phyloP scores from a whole-genome alignment of 345 rosid species.

The Arabis hirsuta region DNA sequence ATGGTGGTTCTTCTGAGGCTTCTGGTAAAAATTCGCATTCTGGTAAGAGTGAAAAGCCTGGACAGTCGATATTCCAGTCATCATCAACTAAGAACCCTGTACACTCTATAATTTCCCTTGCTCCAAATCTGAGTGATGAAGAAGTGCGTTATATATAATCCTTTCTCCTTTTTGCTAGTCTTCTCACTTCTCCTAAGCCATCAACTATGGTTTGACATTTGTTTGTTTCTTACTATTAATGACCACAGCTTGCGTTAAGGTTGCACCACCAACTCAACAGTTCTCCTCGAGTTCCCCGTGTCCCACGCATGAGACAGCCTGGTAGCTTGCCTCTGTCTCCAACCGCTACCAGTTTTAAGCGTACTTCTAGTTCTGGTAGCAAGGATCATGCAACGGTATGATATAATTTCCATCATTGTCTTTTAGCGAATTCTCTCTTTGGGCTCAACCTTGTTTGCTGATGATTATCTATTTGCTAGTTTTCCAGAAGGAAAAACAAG shows the following conservation, averaged over 20 bases:
- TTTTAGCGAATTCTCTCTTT: not conserved
- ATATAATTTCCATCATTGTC: conserved; percentile 6
- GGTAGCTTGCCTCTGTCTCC: conserved; percentile 87
- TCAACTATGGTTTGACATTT: conserved; percentile 27
- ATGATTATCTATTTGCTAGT: conserved; percentile 50
- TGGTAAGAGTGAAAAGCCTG: conserved; percentile 70
- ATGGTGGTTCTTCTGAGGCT: conserved; percentile 54
- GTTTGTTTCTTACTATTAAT: conserved; percentile 20
- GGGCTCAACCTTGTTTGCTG: conserved; percentile 30
- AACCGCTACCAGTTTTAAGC: conserved; percentile 67
- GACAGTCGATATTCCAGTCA: conserved; percentile 53
- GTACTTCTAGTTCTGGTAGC: conserved; percentile 72
- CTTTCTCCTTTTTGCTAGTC: conserved; percentile 9
- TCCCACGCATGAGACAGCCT: conserved; percentile 88
- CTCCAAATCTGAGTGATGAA: conserved; percentile 80
- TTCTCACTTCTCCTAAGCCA: not conserved
- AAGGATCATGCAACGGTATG: conserved; percentile 77
- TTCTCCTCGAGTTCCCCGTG: conserved; percentile 98
- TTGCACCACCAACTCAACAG: conserved; percentile 98
- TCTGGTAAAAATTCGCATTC: conserved; percentile 51
- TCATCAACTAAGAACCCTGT: conserved; percentile 61
- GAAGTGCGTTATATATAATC: conserved; percentile 58
- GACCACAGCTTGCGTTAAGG: conserved; percentile 92
- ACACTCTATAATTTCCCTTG: conserved; percentile 52
- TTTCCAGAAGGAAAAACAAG: conserved; percentile 73